These are phyloP conservation scores for Parasarocladium wereldwijsianum DNA, from an alignment of 2,329 filamentous ascomycete genomes.

Conservation along the genomic window DNA sequence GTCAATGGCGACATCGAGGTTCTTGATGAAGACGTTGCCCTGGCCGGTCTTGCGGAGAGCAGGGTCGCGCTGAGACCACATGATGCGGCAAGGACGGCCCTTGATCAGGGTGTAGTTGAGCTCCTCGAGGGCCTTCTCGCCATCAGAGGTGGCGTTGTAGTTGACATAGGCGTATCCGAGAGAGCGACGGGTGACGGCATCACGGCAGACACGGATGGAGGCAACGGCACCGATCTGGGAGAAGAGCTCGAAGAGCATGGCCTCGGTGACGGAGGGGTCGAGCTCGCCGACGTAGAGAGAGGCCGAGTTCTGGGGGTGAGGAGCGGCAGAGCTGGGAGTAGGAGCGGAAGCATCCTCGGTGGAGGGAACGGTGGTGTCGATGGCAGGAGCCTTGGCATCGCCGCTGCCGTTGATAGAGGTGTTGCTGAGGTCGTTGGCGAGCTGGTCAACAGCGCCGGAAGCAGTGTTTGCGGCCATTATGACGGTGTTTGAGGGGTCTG, in stretches of 20 bases:
- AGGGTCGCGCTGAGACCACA: slow-evolving; percentile 99
- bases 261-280: slow-evolving; percentile 93
- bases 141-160: slow-evolving; percentile 95
- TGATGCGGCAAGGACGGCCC: slow-evolving; percentile 97
- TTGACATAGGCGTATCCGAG: slow-evolving; percentile 99
- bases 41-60: slow-evolving; percentile 98
- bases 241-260: slow-evolving; percentile 99
- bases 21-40: slow-evolving; percentile 99
- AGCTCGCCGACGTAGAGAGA: slow-evolving; percentile 99
- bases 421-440: slow-evolving; percentile 63
- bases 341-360: slow-evolving; percentile 46
- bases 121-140: slow-evolving; percentile 96
- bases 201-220: slow-evolving; percentile 98
- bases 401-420: slow-evolving; percentile 54
- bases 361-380: slow-evolving; percentile 60
- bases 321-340: slow-evolving; percentile 59
- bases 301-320: slow-evolving; percentile 80
- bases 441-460: slow-evolving; percentile 58
- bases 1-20: slow-evolving; percentile 94
- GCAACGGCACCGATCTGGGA: slow-evolving; percentile 97
- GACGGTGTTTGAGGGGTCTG: slow-evolving; percentile 9
- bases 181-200: slow-evolving; percentile 94
- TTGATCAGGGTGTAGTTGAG: slow-evolving; percentile 99
- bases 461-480: slow-evolving; percentile 48
- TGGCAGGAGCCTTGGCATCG: slow-evolving; percentile 48